Evolutionary conservation across 2,329 filamentous ascomycete genomes (phyloP), one percentile per base, ranked within the genome.

Genomic region (Metarhizium album): DNA sequence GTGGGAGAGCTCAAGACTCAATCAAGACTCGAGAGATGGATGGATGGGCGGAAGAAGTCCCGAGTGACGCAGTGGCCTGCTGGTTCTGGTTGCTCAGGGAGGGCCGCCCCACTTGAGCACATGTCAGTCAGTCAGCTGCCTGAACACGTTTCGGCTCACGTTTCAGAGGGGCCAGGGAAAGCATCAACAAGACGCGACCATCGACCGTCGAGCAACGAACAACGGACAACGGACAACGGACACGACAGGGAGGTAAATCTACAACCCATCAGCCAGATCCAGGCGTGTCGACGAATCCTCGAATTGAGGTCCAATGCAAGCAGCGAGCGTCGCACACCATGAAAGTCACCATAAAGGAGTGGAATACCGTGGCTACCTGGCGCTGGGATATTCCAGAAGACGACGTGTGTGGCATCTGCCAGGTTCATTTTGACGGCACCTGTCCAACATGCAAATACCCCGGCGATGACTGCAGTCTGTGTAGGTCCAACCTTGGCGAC

Each of bases 401-500:
- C 71, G 91, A 98, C 66, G 90, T 97, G 55, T 98, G 93, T 62
- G 93, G 93, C 61, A 98, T 98, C 71, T 98, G 93, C 70, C 91
- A 95, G 65, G 90, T 95, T 55, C 87, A 95, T 62, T 98, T 97
- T 65, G 93, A 98, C 67, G 91, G 90, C 53, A 97, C 93, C 24
- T 98, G 93, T 73, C 90, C 93, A 45, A 94, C 90, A 50, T 98
- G 93, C 82, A 95, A 94, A 76, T 97, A 90, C 64, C 93, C 93
- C 14, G 93, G 93, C 52, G 93, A 98, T 62, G 90, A 96, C 65
- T 98, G 93, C 70, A 87, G 87, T 53, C 76, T 98, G 53, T 76
- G 91, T 96, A 72, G 67, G 84, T 31, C n/a, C n/a, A 11, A n/a
- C n/a, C n/a, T n/a, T n/a, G n/a, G n/a, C n/a, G n/a, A n/a, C n/a